Conservation (phyloP, 257 asterid species). For the Verbena officinalis region DNA sequence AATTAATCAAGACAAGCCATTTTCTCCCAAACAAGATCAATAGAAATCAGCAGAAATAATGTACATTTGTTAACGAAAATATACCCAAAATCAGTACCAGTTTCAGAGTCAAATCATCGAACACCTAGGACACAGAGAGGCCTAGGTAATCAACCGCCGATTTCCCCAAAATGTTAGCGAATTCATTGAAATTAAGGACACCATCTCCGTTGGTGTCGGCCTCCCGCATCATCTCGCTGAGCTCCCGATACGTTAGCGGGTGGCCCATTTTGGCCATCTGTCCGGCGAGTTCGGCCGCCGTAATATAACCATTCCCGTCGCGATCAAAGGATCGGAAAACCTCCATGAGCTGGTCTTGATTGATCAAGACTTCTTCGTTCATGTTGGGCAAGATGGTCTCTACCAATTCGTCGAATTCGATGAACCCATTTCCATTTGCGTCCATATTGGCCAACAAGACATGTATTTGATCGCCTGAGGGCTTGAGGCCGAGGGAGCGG, state of each 20-base stretch:
- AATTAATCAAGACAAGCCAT: background rate
- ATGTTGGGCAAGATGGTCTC: constrained; percentile 66
- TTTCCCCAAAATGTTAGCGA: constrained; percentile 67
- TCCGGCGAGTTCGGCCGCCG: constrained; percentile 85
- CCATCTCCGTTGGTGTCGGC: constrained; percentile 95
- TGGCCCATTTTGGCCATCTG: constrained; percentile 95
- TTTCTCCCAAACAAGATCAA: background rate
- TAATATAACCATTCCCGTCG: constrained; percentile 87
- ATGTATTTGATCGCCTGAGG: constrained; percentile 78
- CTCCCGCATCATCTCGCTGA: constrained; percentile 76
- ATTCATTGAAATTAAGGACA: constrained; percentile 70
- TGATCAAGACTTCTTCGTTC: constrained; percentile 56
- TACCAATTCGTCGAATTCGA: constrained; percentile 81
- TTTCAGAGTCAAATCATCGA: background rate
- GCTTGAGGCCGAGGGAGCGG: constrained; percentile 81
- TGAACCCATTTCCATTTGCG: constrained; percentile 81
- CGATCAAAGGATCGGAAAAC: constrained; percentile 83
- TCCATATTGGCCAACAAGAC: constrained; percentile 64
- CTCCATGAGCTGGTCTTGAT: constrained; percentile 73
- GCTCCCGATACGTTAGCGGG: constrained; percentile 79
- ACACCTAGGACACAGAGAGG: constrained; percentile 35
- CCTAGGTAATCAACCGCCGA: constrained; percentile 80
- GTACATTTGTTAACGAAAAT: background rate
- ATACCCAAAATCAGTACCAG: constrained; percentile 5
- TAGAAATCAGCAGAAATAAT: constrained; percentile 8